Base-by-base conservation (phyloP, 2,329 filamentous ascomycete species). In the Arthrobotrys conoides region DNA sequence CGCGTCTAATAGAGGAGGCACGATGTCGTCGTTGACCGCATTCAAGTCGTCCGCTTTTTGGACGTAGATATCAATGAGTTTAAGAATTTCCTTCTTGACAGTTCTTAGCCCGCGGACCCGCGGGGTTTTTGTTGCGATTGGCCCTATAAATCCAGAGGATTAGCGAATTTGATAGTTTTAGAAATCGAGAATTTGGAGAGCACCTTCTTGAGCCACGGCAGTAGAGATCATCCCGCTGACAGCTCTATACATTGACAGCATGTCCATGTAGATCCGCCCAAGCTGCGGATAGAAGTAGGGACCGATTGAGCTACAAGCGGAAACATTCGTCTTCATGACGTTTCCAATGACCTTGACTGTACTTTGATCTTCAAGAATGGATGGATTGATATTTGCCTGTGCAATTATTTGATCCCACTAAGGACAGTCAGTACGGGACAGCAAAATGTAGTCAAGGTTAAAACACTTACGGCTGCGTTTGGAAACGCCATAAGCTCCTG, bases 241-340 rank as follows among this genome's bases (percentile, higher is more conserved):
- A 48, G 95, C 96, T 65, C 94, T 92, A 85, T 98, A 99, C 96
- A 99, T 99, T 83, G 96, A 95, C 72, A 99, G 87, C 95, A 99
- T 98, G 84, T 99, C 96, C 81, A 96, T 91, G 85, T 98, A 99
- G 82, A 99, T 98, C 72, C 94, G 92, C 48, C 95, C 96, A 82
- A 99, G 97, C 84, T 99, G 96, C 12, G 96, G 95, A 83, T 97
- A 97, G 85, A 99, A 99, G 86, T 98, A 99, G 66, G 93, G 91
- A 38, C 96, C 96, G 75, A 99, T 96, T 0, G 96, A 98, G 41
- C 93, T 93, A 85, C 96, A 99, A 41, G 96, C 96, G n/a, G 96
- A 95, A 3, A 99, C 96, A 82, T 99, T 99, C 0, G 96, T 99
- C 89, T 99, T 99, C 96, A 99, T 99, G 84, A 99, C 97, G 86